These are phyloP conservation scores for Pichia nanzhaoensis DNA, from an alignment of 805 yeast species.

Conservation along the genomic window DNA sequence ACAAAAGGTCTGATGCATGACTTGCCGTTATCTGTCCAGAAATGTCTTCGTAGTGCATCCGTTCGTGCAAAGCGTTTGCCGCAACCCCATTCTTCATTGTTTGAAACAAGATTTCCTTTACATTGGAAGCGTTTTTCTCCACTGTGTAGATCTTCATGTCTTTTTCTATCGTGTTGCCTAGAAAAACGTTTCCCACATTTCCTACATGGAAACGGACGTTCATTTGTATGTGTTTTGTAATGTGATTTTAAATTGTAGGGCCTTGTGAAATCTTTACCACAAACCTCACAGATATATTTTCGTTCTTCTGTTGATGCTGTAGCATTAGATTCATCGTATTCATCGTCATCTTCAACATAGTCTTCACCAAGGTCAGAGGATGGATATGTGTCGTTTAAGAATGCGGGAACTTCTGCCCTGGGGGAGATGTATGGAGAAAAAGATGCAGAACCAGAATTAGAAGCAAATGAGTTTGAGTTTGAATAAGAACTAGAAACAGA, in stretches of 20 bases:
- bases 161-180: slow-evolving; percentile 66
- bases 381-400: not conserved
- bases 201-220: slow-evolving; percentile 66
- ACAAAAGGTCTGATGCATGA: slow-evolving; percentile 61
- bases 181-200: slow-evolving; percentile 80
- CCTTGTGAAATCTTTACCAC: slow-evolving; percentile 83
- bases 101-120: slow-evolving; percentile 50
- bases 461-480: not conserved
- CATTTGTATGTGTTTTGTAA: slow-evolving; percentile 82
- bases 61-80: slow-evolving; percentile 73
- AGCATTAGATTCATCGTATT: too few relatives aligned
- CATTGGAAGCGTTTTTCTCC: slow-evolving; percentile 74
- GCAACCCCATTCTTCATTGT: slow-evolving; percentile 59
- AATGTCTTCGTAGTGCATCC: slow-evolving; percentile 74
- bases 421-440: not conserved
- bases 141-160: slow-evolving; percentile 70
- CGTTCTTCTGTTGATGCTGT: slow-evolving; percentile 57
- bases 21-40: slow-evolving; percentile 73
- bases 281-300: slow-evolving; percentile 69
- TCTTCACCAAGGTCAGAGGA: slow-evolving; percentile 21
- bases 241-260: slow-evolving; percentile 93
- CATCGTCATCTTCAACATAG: slow-evolving; percentile 29
- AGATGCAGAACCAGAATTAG: not conserved
- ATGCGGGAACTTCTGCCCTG: not conserved
- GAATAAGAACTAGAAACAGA: slow-evolving; percentile 5